phyloP scores from a whole-genome alignment of 2,329 filamentous ascomycete species.

The Paraconiothyrium sp. region DNA sequence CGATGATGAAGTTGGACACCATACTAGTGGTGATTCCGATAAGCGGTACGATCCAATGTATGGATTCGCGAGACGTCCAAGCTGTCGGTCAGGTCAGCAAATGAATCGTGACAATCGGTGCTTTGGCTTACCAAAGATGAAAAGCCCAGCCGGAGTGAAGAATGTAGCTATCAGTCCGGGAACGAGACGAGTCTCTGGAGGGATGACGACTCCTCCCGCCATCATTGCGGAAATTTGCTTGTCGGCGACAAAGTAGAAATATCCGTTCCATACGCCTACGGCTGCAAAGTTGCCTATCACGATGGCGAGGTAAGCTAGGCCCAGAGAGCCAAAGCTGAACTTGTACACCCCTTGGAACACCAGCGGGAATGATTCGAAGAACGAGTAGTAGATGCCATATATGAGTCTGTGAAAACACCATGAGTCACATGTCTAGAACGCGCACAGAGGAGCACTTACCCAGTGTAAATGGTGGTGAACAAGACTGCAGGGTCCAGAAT shows the following conservation, averaged over 20 bases:
- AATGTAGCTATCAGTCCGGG: background rate
- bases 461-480: constrained; percentile 24
- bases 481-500: constrained; percentile 48
- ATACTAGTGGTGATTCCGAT: too few species aligned
- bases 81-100: background rate
- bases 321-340: constrained; percentile 25
- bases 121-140: background rate
- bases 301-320: constrained; percentile 23
- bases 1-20: background rate
- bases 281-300: background rate
- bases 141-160: background rate
- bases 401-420: too few species aligned
- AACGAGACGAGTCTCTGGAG: background rate
- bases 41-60: background rate
- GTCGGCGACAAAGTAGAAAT: too few species aligned
- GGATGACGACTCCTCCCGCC: too few species aligned
- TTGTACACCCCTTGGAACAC: background rate
- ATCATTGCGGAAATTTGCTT: background rate
- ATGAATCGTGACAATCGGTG: background rate
- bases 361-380: constrained; percentile 22
- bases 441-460: background rate
- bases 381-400: constrained; percentile 28
- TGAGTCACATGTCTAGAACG: too few species aligned
- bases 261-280: too few species aligned
- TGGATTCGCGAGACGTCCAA: background rate